Percentiles rank a stretch among this genome's conserved stretches.
Evolutionary conservation across 2,329 filamentous ascomycete species (phyloP).

Genomic region (Pseudocercospora vitis): DNA sequence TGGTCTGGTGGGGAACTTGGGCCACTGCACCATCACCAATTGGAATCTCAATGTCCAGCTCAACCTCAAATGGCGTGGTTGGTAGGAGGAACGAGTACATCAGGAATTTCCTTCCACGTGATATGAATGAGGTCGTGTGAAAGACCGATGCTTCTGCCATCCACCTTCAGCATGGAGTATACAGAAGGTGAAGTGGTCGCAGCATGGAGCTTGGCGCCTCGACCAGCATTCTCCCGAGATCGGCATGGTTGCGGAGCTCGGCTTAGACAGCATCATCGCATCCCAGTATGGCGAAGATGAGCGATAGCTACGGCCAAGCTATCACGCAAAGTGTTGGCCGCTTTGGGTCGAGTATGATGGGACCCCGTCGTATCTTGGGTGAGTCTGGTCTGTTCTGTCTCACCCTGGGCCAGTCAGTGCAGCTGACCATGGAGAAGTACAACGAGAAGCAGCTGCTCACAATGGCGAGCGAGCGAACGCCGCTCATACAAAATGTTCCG

Average conservation of each 20-base stretch:
- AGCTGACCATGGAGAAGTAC: constrained; percentile 26
- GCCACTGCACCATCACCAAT: too few species aligned
- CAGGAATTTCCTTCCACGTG: background rate
- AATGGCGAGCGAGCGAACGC: constrained; percentile 61
- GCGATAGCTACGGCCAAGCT: constrained; percentile 26
- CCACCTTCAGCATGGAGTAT: background rate
- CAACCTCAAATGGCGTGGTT: too few species aligned
- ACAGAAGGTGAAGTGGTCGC: background rate
- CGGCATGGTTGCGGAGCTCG: background rate
- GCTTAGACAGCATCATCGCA: constrained; percentile 11
- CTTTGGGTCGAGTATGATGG: constrained; percentile 14
- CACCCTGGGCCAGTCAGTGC: background rate
- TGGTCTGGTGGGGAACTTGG: too few species aligned
- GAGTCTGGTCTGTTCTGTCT: constrained; percentile 6
- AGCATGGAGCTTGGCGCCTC: background rate
- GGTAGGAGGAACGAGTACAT: too few species aligned
- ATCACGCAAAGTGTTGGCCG: constrained; percentile 20
- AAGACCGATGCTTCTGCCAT: background rate
- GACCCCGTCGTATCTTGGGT: background rate
- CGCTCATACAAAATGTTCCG: constrained; percentile 64
- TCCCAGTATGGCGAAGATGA: constrained; percentile 22
- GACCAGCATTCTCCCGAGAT: background rate
- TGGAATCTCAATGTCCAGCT: too few species aligned
- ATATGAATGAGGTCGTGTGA: too few species aligned
- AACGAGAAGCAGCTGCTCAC: constrained; percentile 20